Conservation (phyloP, 1,284 basidiomycete species). For the Meripilus lineatus region DNA sequence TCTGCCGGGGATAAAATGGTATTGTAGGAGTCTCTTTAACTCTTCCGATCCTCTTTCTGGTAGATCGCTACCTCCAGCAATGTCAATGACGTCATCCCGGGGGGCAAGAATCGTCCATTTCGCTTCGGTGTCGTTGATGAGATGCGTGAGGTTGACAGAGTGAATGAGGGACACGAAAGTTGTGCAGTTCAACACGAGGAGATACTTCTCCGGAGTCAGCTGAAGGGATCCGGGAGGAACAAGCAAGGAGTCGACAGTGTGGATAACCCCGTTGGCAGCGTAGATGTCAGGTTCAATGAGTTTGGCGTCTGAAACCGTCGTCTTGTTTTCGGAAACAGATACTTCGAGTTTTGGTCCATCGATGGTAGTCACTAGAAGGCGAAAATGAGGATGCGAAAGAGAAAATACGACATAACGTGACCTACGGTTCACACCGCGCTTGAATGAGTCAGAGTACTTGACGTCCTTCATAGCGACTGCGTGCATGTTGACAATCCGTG, state of each 20-base stretch:
- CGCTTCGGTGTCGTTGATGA: slow-evolving; percentile 74
- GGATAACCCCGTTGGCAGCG: slow-evolving; percentile 93
- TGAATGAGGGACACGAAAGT: slow-evolving; percentile 87
- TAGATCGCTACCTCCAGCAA: slow-evolving; percentile 48
- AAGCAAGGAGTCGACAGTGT: slow-evolving; percentile 82
- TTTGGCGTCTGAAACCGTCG: slow-evolving; percentile 60
- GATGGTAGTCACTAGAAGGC: slow-evolving; percentile 59
- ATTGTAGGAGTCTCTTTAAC: slow-evolving; percentile 63
- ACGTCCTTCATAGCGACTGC: slow-evolving; percentile 55
- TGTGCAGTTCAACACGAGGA: slow-evolving; percentile 86
- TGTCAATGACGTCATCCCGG: slow-evolving; percentile 75
- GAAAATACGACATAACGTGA: slow-evolving; percentile 7
- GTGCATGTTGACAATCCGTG: slow-evolving; percentile 75
- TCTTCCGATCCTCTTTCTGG: slow-evolving; percentile 64
- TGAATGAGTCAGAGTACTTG: slow-evolving; percentile 61
- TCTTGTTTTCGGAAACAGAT: slow-evolving; percentile 39
- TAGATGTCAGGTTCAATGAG: slow-evolving; percentile 78
- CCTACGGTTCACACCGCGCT: slow-evolving; percentile 51
- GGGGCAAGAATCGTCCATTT: slow-evolving; percentile 86
- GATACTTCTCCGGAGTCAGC: slow-evolving; percentile 90
- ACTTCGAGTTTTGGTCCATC: slow-evolving; percentile 68
- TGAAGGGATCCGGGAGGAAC: slow-evolving; percentile 73
- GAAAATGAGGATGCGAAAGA: slow-evolving; percentile 6
- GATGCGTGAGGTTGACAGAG: slow-evolving; percentile 69
- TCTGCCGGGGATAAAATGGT: slow-evolving; percentile 85